phyloP scores from a whole-genome alignment of 2,329 filamentous ascomycete genomes.

The Cladosporium sp. region DNA sequence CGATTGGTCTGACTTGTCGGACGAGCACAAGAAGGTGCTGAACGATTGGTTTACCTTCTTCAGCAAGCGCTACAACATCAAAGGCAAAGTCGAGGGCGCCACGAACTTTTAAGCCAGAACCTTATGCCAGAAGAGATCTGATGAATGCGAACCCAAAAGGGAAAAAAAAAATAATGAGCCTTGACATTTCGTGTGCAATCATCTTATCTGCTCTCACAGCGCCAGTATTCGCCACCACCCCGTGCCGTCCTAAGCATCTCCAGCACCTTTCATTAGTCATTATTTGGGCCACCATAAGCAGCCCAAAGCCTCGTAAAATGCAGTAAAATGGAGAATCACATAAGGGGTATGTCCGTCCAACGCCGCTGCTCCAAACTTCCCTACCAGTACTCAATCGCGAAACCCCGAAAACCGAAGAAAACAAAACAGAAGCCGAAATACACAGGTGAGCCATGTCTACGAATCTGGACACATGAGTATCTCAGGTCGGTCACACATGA shows the following conservation, averaged over 20 bases:
- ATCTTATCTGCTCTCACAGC: not conserved
- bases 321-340: slow-evolving; percentile 19
- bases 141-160: not conserved
- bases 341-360: slow-evolving; percentile 29
- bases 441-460: not conserved
- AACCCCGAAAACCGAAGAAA: not conserved
- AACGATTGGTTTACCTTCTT: slow-evolving; percentile 97
- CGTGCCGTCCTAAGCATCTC: not conserved
- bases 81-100: slow-evolving; percentile 50
- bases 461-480: not conserved
- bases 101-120: slow-evolving; percentile 20
- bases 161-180: too few species aligned
- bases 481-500: not conserved
- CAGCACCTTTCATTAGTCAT: not conserved
- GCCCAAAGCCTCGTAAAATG: not conserved
- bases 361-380: slow-evolving; percentile 17
- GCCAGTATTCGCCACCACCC: slow-evolving; percentile 6
- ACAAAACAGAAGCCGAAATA: not conserved
- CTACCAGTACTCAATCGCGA: not conserved
- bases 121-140: not conserved
- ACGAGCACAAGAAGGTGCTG: slow-evolving; percentile 79
- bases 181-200: too few species aligned
- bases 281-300: not conserved
- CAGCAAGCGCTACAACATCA: slow-evolving; percentile 90
- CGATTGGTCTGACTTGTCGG: slow-evolving; percentile 76